Percentiles rank a stretch among this genome's conserved stretches.
Evolutionary conservation across 495 filamentous ascomycete species (phyloP).

Genomic region (Alectoria sarmentosa): DNA sequence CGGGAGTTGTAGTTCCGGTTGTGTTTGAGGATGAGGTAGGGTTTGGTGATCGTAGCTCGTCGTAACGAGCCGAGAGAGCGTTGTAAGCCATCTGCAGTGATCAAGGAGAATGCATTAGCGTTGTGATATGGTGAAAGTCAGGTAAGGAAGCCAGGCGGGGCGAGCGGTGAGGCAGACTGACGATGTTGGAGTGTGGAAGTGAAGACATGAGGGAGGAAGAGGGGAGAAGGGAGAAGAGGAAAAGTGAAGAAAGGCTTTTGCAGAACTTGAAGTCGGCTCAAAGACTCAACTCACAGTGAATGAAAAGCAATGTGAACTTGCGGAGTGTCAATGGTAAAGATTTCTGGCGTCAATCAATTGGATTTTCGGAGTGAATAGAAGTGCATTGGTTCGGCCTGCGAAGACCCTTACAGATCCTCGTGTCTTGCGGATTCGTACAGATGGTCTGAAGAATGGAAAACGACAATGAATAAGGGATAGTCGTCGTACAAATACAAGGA

Average conservation of each 20-base stretch:
- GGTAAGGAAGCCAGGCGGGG: conserved; percentile 1
- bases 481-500: conserved; percentile 28
- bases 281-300: conserved; percentile 10
- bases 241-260: conserved; percentile 2
- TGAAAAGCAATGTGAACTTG: conserved; percentile 13
- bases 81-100: conserved; percentile 52
- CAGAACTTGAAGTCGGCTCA: not conserved
- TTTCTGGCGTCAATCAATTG: conserved; percentile 16
- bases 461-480: conserved; percentile 4
- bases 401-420: conserved; percentile 20
- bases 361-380: conserved; percentile 15
- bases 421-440: conserved; percentile 15
- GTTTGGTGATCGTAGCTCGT: conserved; percentile 71
- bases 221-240: conserved; percentile 3
- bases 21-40: conserved; percentile 63
- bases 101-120: conserved; percentile 12
- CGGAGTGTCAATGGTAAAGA: conserved; percentile 11
- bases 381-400: conserved; percentile 25
- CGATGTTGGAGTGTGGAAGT: not conserved
- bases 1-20: conserved; percentile 60
- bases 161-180: conserved; percentile 9
- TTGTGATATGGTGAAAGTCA: conserved; percentile 9
- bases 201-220: conserved; percentile 2
- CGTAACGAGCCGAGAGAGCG: conserved; percentile 57
- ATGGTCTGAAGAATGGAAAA: conserved; percentile 7